Evolutionary conservation across 2,329 filamentous ascomycete species (phyloP), one percentile per base, ranked within the genome.

Genomic region (Neonectria coccinea): DNA sequence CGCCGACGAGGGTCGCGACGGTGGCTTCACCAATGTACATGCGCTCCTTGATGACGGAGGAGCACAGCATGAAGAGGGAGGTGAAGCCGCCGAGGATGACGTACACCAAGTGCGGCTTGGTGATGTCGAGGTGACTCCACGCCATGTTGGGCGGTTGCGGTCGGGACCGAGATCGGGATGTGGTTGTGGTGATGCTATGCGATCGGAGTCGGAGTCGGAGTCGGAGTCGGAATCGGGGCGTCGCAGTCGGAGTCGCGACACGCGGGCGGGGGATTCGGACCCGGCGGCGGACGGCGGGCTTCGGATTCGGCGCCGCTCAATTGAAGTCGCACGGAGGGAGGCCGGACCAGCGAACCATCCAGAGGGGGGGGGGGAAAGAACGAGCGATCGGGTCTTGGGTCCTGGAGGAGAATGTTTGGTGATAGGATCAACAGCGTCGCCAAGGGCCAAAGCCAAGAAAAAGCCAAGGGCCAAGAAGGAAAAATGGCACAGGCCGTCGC

Each of bases 21-120:
- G 96, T 98, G 55, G 96, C 96, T 86, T 99, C 96, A 77, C 96
- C 96, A 79, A 99, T 99, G 83, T 99, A 99, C 76, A 98, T 87
- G 79, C 92, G 92, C 85, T 99, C 96, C 85, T 99, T 99, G 83
- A 99, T 97, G 76, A 98, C 90, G 59, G 97, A 93, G 65, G 96
- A 99, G 80, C 94, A 97, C 65, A 99, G 85, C 96, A 99, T 99
- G 83, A 99, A 99, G 74, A 99, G 84, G 65, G 92, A 94, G 72
- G 96, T 99, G 83, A 99, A 99, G 79, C 95, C 96, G 75, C 96
- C 96, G 61, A 99, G 85, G 81, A 99, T 97, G 81, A 98, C 93
- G 81, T 99, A 99, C 70, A 97, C 96, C 92, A 98, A 81, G 85
- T 99, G 96, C 75, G 96, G 93, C 85, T 91, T 92, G 81, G 97